Evolutionary conservation across 192 early-diverging fungal species (phyloP).

Genomic region (Coemansia sp.): DNA sequence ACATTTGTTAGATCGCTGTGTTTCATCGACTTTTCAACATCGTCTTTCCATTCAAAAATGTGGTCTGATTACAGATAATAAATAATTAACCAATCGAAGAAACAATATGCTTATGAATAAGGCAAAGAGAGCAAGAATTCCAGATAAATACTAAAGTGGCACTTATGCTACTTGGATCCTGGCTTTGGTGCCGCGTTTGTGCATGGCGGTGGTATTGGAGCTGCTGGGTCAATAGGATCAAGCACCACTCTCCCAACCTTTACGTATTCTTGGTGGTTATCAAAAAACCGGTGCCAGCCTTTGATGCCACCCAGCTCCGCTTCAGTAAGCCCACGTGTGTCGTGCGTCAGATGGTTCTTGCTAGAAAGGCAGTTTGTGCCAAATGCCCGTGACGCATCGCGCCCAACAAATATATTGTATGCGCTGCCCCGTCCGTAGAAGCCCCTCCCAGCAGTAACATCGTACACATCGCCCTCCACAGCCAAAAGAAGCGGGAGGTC

Average conservation of each 20-base stretch:
- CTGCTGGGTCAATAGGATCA: constrained; percentile 75
- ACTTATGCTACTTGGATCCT: constrained; percentile 11
- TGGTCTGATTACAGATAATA: neutral
- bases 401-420: constrained; percentile 88
- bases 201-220: constrained; percentile 84
- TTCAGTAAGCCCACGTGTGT: constrained; percentile 80
- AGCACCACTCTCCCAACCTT: constrained; percentile 82
- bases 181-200: constrained; percentile 57
- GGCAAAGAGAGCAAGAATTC: neutral
- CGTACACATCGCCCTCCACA: constrained; percentile 91
- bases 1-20: neutral
- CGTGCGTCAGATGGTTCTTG: constrained; percentile 85
- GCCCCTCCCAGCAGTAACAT: constrained; percentile 73
- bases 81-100: neutral
- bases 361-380: constrained; percentile 89
- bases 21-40: neutral
- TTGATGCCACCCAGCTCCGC: constrained; percentile 73
- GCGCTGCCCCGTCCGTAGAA: constrained; percentile 80
- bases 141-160: neutral
- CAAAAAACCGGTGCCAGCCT: constrained; percentile 87
- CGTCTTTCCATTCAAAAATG: no score
- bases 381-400: constrained; percentile 91
- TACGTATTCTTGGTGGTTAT: constrained; percentile 83
- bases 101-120: neutral
- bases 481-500: constrained; percentile 86